These are phyloP conservation scores for Biancaea sappan DNA, from an alignment of 306 rosid species.

Conservation along the genomic window DNA sequence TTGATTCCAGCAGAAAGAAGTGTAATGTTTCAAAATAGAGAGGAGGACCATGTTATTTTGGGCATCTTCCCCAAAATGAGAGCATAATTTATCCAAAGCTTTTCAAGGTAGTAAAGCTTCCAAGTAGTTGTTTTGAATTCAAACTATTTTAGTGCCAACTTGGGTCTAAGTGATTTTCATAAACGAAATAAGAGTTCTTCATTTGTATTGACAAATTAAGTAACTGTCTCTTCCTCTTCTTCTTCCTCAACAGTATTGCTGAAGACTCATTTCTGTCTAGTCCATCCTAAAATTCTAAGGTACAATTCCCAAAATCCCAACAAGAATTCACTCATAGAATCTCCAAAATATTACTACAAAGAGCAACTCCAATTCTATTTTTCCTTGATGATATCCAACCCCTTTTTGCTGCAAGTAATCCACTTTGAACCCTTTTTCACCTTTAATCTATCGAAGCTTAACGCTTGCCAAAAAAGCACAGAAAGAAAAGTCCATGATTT, in stretches of 20 bases:
- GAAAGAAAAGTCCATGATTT: neutral
- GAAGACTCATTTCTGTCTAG: neutral
- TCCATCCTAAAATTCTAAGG: neutral
- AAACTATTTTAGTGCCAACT: neutral
- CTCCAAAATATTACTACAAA: neutral
- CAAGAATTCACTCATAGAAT: neutral
- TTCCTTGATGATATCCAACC: neutral
- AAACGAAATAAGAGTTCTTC: neutral
- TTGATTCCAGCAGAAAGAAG: no score
- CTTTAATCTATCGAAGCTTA: neutral
- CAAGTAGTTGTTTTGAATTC: neutral
- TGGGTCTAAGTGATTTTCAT: no score
- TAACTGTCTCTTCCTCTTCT: neutral
- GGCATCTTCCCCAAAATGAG: no score
- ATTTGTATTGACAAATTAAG: neutral
- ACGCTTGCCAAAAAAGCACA: constrained; percentile 2
- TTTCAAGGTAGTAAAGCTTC: neutral
- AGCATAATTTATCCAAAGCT: no score
- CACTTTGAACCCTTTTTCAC: neutral
- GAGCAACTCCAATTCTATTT: neutral
- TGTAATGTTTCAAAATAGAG: no score
- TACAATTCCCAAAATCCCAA: constrained; percentile 9
- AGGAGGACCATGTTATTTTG: no score
- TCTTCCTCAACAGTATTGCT: neutral
- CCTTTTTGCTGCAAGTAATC: neutral